A percentile compares a stretch with the other conserved stretches of the same genome.
Evolutionary conservation across 1,284 basidiomycete genomes (phyloP).

Genomic region (Cerrena zonata): DNA sequence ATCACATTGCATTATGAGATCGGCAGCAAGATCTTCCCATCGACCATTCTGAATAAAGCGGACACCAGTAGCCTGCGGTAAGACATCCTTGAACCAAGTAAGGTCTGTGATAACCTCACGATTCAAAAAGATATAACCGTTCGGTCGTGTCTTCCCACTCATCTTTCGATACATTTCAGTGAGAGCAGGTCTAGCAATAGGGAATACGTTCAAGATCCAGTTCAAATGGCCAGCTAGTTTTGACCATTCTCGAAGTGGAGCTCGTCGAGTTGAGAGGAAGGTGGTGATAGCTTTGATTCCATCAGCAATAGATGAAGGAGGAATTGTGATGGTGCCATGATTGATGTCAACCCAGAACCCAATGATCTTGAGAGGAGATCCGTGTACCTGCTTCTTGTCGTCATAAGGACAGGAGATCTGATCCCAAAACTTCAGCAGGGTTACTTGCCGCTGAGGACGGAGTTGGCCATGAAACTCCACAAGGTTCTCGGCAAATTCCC

Average conservation of each 20-base stretch:
- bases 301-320: constrained; percentile 3
- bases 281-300: constrained; percentile 2
- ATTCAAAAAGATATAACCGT: constrained; percentile 28
- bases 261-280: constrained; percentile 7
- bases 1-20: not conserved
- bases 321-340: constrained; percentile 26
- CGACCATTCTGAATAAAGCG: constrained; percentile 19
- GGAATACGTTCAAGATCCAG: constrained; percentile 37
- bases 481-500: constrained; percentile 14
- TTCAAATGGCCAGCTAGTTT: constrained; percentile 32
- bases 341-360: constrained; percentile 32
- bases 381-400: constrained; percentile 33
- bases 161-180: constrained; percentile 32
- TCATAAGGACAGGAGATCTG: constrained; percentile 35
- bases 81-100: constrained; percentile 26
- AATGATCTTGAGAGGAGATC: constrained; percentile 28
- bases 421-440: constrained; percentile 35
- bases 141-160: constrained; percentile 16
- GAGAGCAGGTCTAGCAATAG: constrained; percentile 29
- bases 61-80: constrained; percentile 22
- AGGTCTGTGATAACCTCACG: constrained; percentile 22
- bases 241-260: constrained; percentile 26
- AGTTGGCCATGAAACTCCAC: constrained; percentile 28
- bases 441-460: constrained; percentile 28
- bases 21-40: not conserved